Conservation (phyloP, 768 basidiomycete species). For the Clitopilus passeckerianus region DNA sequence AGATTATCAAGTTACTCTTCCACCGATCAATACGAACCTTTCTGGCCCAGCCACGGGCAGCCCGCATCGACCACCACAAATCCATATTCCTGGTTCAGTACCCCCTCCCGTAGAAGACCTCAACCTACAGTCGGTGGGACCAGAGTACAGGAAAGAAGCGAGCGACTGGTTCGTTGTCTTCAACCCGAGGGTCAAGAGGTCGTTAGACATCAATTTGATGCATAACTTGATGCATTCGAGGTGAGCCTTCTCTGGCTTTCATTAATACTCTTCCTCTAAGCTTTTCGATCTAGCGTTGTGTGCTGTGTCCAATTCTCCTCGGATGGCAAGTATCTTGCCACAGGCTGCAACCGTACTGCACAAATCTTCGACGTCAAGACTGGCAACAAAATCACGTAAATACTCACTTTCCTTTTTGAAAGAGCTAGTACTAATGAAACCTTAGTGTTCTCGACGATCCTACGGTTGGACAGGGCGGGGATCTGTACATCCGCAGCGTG, state of each 20-base stretch:
- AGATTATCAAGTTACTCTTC: background rate
- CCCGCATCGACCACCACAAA: background rate
- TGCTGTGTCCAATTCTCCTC: conserved; percentile 95
- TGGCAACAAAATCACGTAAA: conserved; percentile 80
- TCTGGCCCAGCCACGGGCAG: background rate
- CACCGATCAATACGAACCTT: conserved; percentile 2
- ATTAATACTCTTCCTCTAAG: background rate
- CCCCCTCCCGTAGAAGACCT: conserved; percentile 9
- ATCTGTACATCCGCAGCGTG: conserved; percentile 91
- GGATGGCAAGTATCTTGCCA: conserved; percentile 90
- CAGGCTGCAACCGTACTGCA: conserved; percentile 93
- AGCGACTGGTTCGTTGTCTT: conserved; percentile 88
- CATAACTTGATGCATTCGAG: conserved; percentile 92
- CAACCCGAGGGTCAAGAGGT: conserved; percentile 74
- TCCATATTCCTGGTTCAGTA: conserved; percentile 7
- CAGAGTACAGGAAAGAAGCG: conserved; percentile 68
- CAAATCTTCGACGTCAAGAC: conserved; percentile 95
- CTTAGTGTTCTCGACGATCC: conserved; percentile 75
- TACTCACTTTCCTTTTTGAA: conserved; percentile 1
- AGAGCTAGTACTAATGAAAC: conserved; percentile 2
- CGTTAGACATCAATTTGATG: conserved; percentile 73
- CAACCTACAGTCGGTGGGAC: conserved; percentile 30
- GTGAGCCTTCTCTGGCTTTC: conserved; percentile 30
- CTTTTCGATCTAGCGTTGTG: conserved; percentile 32
- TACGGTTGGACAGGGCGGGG: conserved; percentile 63